Conservation (phyloP, 148 eudicot genomes). For the Silene conica region DNA sequence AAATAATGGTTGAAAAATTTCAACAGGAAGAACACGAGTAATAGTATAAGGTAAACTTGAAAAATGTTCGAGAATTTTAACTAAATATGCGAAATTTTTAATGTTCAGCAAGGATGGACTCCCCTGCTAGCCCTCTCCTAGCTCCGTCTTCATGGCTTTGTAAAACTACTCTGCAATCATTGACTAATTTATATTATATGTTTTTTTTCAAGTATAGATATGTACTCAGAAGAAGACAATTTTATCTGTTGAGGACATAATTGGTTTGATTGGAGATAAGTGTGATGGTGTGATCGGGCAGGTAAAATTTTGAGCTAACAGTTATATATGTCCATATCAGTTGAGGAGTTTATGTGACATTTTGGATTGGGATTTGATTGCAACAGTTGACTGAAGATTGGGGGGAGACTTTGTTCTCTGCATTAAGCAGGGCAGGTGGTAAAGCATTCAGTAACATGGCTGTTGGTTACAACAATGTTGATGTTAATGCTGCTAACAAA, state of each 20-base stretch:
- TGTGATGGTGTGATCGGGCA: conserved; percentile 99
- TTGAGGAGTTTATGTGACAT: background rate
- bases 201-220: conserved; percentile 39
- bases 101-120: no score
- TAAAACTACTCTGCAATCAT: background rate
- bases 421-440: conserved; percentile 94
- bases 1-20: no score
- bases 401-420: conserved; percentile 95
- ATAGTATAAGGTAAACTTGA: no score
- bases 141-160: background rate
- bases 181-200: background rate
- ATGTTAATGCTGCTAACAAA: conserved; percentile 83
- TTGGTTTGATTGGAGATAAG: conserved; percentile 81
- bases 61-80: no score
- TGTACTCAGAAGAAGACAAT: conserved; percentile 93
- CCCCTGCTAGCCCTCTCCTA: no score
- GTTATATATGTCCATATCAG: background rate
- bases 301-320: conserved; percentile 29
- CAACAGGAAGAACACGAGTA: no score
- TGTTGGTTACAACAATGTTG: conserved; percentile 97
- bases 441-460: conserved; percentile 99
- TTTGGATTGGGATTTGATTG: background rate
- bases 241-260: conserved; percentile 86
- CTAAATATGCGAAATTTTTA: no score
- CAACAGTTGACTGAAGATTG: conserved; percentile 90